Conservation (phyloP, 257 asterid species). For the Lavandula angustifolia region DNA sequence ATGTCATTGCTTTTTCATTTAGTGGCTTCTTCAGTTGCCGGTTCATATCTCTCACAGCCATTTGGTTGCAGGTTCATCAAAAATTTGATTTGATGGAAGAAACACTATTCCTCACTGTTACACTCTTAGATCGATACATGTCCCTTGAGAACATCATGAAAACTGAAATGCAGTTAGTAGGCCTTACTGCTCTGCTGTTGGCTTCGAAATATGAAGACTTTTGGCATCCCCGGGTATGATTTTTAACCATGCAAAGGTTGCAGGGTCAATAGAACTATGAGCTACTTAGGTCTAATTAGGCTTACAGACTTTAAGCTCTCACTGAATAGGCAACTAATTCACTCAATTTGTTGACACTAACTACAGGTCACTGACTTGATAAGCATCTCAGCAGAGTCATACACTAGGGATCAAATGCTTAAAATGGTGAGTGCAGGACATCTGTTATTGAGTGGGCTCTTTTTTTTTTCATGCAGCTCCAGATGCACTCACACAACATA, state of each 20-base stretch:
- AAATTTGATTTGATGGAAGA: conserved; percentile 88
- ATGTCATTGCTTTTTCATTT: conserved; percentile 8
- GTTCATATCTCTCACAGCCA: conserved; percentile 21
- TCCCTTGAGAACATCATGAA: conserved; percentile 65
- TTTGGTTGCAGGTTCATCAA: conserved; percentile 64
- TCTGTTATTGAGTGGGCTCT: not conserved
- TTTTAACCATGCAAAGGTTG: conserved; percentile 27
- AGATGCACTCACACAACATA: not conserved
- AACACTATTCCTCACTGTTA: conserved; percentile 83
- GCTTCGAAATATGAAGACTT: conserved; percentile 97
- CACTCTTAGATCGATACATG: conserved; percentile 71
- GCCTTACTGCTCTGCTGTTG: conserved; percentile 87
- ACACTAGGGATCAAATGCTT: conserved; percentile 81
- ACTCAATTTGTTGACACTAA: conserved; percentile 25
- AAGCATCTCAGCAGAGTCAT: conserved; percentile 81
- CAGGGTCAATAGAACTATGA: not conserved
- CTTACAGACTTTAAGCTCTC: not conserved
- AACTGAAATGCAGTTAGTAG: conserved; percentile 85
- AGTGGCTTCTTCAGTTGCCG: conserved; percentile 23
- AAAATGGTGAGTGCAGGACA: conserved; percentile 57
- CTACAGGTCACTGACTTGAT: conserved; percentile 76
- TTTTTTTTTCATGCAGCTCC: conserved; percentile 7
- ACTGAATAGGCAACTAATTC: conserved; percentile 1
- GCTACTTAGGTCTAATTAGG: not conserved
- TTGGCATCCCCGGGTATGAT: conserved; percentile 92